These are phyloP conservation scores for Oxyria digyna DNA, from an alignment of 148 eudicot genomes.

Conservation along the genomic window DNA sequence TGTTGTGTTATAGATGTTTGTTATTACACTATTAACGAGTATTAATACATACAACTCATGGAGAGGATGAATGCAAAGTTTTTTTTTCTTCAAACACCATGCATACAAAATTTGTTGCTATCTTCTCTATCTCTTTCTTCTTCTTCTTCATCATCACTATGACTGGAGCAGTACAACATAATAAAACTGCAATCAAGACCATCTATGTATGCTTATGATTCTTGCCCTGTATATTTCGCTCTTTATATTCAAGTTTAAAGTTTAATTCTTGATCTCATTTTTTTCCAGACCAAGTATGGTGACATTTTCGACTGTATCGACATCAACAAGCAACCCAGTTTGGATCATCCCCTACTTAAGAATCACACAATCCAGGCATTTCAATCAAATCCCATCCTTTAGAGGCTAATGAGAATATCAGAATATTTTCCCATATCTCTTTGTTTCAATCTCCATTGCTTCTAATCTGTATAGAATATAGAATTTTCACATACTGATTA, in stretches of 20 bases:
- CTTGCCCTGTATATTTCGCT: not conserved
- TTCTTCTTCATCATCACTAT: not conserved
- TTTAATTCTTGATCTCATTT: too few species aligned
- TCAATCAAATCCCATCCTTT: not conserved
- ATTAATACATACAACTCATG: not conserved
- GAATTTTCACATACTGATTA: too few species aligned
- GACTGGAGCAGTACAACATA: not conserved
- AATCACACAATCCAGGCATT: not conserved
- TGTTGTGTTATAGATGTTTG: not conserved
- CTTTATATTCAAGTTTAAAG: not conserved
- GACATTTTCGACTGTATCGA: not conserved
- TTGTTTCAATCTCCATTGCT: too few species aligned
- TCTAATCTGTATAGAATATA: too few species aligned
- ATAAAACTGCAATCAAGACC: not conserved
- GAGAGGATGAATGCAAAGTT: not conserved
- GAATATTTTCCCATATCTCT: too few species aligned
- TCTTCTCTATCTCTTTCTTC: not conserved
- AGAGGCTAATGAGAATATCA: too few species aligned
- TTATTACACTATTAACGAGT: not conserved
- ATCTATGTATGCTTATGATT: not conserved
- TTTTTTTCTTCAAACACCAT: not conserved
- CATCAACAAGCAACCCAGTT: slow-evolving; percentile 1
- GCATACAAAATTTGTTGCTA: not conserved
- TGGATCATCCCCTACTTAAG: not conserved
- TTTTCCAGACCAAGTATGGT: too few species aligned